A percentile compares a stretch with the other conserved stretches of the same genome.
phyloP scores from a whole-genome alignment of 108 stramenopile genomes.

The Nitzschia putrida region DNA sequence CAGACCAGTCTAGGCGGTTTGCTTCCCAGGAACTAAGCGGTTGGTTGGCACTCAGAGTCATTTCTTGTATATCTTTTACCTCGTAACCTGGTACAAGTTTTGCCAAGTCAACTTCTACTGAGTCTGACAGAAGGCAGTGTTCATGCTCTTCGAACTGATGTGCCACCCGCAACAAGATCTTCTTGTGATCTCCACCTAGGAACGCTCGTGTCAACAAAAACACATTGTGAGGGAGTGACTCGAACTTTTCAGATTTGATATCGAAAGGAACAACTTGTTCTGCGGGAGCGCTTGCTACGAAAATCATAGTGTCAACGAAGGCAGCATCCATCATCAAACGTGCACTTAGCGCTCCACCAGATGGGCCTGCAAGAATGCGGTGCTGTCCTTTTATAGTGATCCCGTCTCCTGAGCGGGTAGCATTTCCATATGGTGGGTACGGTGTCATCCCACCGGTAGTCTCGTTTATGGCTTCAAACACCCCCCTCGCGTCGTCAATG shows the following conservation, averaged over 20 bases:
- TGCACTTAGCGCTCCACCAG: constrained; percentile 63
- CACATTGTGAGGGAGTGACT: constrained; percentile 62
- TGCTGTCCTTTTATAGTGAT: constrained; percentile 86
- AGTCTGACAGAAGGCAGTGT: constrained; percentile 19
- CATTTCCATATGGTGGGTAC: constrained; percentile 82
- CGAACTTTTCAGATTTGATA: constrained; percentile 34
- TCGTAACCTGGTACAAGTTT: constrained; percentile 19
- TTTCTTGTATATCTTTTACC: constrained; percentile 17
- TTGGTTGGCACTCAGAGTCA: constrained; percentile 36
- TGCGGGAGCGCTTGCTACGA: constrained; percentile 47
- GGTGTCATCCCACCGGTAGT: constrained; percentile 75
- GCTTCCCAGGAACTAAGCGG: constrained; percentile 17
- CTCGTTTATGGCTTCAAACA: constrained; percentile 83
- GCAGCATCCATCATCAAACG: constrained; percentile 67
- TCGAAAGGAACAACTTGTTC: constrained; percentile 7
- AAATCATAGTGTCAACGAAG: constrained; percentile 74
- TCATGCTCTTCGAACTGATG: constrained; percentile 87
- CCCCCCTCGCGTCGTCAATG: constrained; percentile 72
- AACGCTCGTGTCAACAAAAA: constrained; percentile 66
- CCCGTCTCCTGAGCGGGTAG: constrained; percentile 78
- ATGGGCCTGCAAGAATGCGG: constrained; percentile 44
- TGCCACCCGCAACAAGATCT: constrained; percentile 71
- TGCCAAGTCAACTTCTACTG: constrained; percentile 19
- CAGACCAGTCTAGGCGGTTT: constrained; percentile 27
- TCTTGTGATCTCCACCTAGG: background rate